Evolutionary conservation across 2,329 filamentous ascomycete species (phyloP), one percentile per base, ranked within the genome.

Genomic region (Talaromyces sp.): DNA sequence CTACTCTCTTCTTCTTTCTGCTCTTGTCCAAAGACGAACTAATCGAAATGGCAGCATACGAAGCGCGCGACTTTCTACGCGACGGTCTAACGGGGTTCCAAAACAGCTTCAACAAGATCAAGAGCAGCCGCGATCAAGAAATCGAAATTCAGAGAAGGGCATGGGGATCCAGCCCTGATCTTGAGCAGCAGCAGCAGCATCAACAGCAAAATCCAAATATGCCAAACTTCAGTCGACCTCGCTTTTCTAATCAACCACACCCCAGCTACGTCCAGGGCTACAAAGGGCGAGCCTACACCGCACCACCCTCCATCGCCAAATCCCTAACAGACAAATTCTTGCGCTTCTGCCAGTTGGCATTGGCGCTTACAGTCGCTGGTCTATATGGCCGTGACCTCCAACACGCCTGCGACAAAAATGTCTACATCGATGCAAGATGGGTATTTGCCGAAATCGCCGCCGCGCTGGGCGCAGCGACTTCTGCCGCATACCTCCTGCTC

Each of bases 401-500:
- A 64, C 75, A 76, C 23, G 84, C 86, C 0, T 73, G 78, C 40
- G 76, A 84, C 18, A 72, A 79, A 4, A 72, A 81, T 60, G 79
- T 79, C 44, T 82, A 84, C 65, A 74, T 79, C 1, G 84, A 90
- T 70, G 81, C 85, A 2, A 88, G 87, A 84, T 95, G 89, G 89
- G 87, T 91, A 55, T 96, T 88, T 76, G 92, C 92, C 0, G 85
- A 88, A 60, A 84, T 91, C 3, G 84, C 89, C 11, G 90, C 84
- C 28, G 83, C 81, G 6, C 76, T 95, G 46, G 85, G 86, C 0
- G 86, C 87, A 23, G 69, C 88, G 48, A 90, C 88, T 0, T 81
- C 86, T 6, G 64, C 88, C 7, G 71, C 91, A 50, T 92, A 90
- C 76, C 79, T 87, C 60, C 72, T 91, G 8, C 83, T 86, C 67